Conservation (phyloP, 2,329 filamentous ascomycete species). For the Phoma herbarum region DNA sequence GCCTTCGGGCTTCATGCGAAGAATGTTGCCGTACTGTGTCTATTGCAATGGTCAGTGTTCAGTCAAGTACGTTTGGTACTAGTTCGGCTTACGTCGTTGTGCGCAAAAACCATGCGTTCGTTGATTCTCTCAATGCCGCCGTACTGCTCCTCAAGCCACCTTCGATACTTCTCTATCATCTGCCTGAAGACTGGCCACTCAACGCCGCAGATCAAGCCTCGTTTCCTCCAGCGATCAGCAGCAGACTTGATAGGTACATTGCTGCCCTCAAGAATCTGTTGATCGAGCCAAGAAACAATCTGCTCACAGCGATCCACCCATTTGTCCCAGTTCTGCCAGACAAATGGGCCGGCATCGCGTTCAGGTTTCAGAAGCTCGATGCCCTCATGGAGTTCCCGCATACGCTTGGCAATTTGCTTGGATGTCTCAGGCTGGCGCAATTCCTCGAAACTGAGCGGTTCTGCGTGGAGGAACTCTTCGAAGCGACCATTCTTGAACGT, state of each 20-base stretch:
- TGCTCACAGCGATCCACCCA: constrained; percentile 78
- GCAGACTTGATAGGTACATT: constrained; percentile 49
- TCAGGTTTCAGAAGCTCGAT: constrained; percentile 85
- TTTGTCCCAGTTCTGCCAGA: constrained; percentile 94
- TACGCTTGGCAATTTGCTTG: constrained; percentile 93
- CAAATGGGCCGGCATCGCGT: constrained; percentile 77
- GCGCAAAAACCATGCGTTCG: constrained; percentile 86
- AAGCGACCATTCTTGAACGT: constrained; percentile 96
- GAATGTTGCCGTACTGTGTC: constrained; percentile 98
- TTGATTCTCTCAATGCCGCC: constrained; percentile 73
- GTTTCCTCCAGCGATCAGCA: constrained; percentile 68
- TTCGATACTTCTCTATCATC: constrained; percentile 79
- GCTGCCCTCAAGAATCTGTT: constrained; percentile 61
- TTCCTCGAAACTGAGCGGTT: constrained; percentile 78
- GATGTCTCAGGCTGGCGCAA: constrained; percentile 84
- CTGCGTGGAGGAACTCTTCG: constrained; percentile 90
- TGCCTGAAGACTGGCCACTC: constrained; percentile 81
- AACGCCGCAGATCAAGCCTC: constrained; percentile 82
- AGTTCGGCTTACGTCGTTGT: constrained; percentile 81
- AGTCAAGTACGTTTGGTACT: background rate
- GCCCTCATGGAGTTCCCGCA: constrained; percentile 94
- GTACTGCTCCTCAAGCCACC: constrained; percentile 76
- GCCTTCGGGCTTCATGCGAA: constrained; percentile 73
- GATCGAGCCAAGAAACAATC: constrained; percentile 66
- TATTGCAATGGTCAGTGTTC: constrained; percentile 48